Evolutionary conservation across 108 stramenopile species (phyloP), one percentile per base, ranked within the genome.

Genomic region (Nitzschia inconspicua): DNA sequence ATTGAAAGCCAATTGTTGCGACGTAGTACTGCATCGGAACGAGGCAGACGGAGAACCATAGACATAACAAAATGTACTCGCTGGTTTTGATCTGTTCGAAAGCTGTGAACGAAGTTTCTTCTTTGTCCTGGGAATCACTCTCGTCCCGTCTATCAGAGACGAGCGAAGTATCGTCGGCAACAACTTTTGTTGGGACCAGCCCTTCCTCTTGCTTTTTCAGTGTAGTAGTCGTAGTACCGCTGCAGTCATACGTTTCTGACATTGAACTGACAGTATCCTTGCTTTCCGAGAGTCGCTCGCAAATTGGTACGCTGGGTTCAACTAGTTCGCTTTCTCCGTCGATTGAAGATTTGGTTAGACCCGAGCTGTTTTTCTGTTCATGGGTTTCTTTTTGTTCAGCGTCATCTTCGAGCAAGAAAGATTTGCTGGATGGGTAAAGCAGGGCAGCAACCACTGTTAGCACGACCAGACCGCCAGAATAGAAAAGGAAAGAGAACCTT

Each of bases 1-100:
- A 39, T 32, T 61, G 68, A 31, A 68, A 73, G 5, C 76, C 76
- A 36, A 77, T 73, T 3, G 66, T 44, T 3, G 60, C 76, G 22
- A 73, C 42, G 32, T 77, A 77, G 24, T 73, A 77, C 44, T 77
- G 76, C n/a, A 77, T 22, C 20, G 76, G 76, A 50, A 73, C 26
- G 20, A 77, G 8, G 2, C 18, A 27, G 14, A 72, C 16, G 18
- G 71, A 68, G 42, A 77, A 77, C 76, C 76, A 77, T 16, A 49
- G 16, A 5, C 63, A 57, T 16, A 77, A 47, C 8, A 53, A 28
- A 20, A 77, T 29, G 36, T 73, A 77, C 31, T 77, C 76, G 2
- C 18, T 20, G 31, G 47, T 72, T 35, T 42, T 54, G n/a, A 77
- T 56, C 22, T 67, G 60, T 49, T 62, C 29, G 4, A 71, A 4